Base-by-base conservation (phyloP, 495 filamentous ascomycete genomes). In the Penicillium fimorum region DNA sequence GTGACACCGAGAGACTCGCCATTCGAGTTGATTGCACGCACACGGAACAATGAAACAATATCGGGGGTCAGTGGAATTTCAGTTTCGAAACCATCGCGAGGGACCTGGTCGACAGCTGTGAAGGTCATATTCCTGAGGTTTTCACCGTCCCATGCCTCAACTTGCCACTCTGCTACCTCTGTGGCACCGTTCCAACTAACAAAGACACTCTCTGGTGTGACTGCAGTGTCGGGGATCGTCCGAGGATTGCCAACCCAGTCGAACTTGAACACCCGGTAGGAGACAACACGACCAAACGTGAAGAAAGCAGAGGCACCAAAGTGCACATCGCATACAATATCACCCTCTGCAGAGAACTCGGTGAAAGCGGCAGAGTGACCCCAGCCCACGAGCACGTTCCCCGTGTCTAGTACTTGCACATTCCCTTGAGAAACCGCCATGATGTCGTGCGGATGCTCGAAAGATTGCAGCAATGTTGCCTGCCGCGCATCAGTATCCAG, bases 361-460 rank as follows among this genome's bases (percentile, higher is more conserved):
- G 78, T 85, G 51, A 79, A 74, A 7, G 77, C 77, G 1, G 80
- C 76, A 37, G 75, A 74, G 38, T 80, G 79, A 8, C 82, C 83
- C 82, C 82, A 86, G 50, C 79, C 82, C 13, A 85, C 74, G 12
- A 85, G 64, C 8, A 78, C 72, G 38, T 84, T 81, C 1, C 80
- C 82, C 10, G 50, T 67, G 48, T 72, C 77, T 0, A 87, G 70
- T 4, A 82, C 53, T 60, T 87, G 84, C 18, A 82, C 62, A 54
- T 80, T 84, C 4, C 84, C 84, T 61, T 86, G 83, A 5, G 80
- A 83, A 7, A 76, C 77, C 8, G 78, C 71, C 44, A 77, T 64
- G 27, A 72, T 32, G 9, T 61, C 57, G 12, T 75, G 66, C 3
- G 70, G 70, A 41, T 74, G 71, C 15, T 60, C 43, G 47, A 71